These are phyloP conservation scores for Vigna unguiculata DNA, from an alignment of 306 rosid genomes.

Conservation along the genomic window DNA sequence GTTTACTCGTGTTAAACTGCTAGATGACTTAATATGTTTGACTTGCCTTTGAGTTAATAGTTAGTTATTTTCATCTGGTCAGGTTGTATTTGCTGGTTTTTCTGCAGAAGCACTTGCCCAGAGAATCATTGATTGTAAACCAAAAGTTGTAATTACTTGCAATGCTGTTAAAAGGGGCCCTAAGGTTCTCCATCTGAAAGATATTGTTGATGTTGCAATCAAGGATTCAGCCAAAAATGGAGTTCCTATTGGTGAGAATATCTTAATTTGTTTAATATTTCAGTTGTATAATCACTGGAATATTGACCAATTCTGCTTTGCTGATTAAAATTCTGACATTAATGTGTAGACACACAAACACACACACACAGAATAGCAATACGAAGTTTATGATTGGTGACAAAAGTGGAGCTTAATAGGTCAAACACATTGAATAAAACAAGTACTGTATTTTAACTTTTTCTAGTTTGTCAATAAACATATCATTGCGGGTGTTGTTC, in stretches of 20 bases:
- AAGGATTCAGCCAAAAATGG: slow-evolving; percentile 66
- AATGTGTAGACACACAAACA: background rate
- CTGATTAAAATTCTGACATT: slow-evolving; percentile 28
- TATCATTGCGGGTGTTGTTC: background rate
- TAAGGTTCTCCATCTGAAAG: slow-evolving; percentile 80
- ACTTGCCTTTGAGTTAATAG: slow-evolving; percentile 36
- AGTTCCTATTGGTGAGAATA: slow-evolving; percentile 73
- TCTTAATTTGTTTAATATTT: slow-evolving; percentile 30
- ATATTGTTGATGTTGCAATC: slow-evolving; percentile 87
- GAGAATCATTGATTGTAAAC: slow-evolving; percentile 89
- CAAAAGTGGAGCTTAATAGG: slow-evolving; percentile 29
- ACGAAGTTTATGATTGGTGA: slow-evolving; percentile 27
- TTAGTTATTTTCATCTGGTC: slow-evolving; percentile 46
- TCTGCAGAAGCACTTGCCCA: slow-evolving; percentile 92
- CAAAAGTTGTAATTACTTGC: slow-evolving; percentile 89
- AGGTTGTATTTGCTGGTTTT: slow-evolving; percentile 99
- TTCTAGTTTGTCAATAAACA: background rate
- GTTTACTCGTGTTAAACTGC: slow-evolving; percentile 13
- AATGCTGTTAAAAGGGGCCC: slow-evolving; percentile 95
- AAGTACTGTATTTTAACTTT: background rate
- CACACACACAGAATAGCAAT: slow-evolving; percentile 24
- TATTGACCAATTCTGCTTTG: background rate
- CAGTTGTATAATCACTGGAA: slow-evolving; percentile 18
- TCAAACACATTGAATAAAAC: slow-evolving; percentile 8
- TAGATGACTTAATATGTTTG: slow-evolving; percentile 31